These are phyloP conservation scores for Orbilia blumenaviensis DNA, from an alignment of 2,329 filamentous ascomycete species.

Conservation along the genomic window DNA sequence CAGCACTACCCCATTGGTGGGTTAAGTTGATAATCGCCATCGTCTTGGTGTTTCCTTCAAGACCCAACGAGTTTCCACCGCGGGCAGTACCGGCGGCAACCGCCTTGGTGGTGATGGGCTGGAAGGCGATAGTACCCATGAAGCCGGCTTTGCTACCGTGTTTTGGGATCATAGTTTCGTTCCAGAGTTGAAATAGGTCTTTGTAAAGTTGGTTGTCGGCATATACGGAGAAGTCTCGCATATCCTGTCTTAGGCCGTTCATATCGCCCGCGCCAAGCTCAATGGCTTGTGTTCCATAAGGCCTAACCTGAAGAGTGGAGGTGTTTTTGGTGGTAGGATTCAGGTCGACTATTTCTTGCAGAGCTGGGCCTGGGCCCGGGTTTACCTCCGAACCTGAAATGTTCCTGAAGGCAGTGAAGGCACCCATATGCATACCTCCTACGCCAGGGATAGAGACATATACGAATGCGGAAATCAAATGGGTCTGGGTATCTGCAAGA, in stretches of 20 bases:
- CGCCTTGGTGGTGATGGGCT: conserved; percentile 59
- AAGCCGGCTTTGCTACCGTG: conserved; percentile 36
- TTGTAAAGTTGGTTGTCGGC: conserved; percentile 24
- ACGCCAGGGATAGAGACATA: conserved; percentile 8
- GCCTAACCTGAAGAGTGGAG: conserved; percentile 14
- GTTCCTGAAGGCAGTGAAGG: conserved; percentile 47
- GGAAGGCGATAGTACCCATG: conserved; percentile 58
- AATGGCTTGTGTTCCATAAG: conserved; percentile 13
- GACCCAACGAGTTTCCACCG: conserved; percentile 59
- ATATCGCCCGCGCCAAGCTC: conserved; percentile 33
- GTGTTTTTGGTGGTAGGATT: neutral
- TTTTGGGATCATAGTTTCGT: neutral
- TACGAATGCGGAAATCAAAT: conserved; percentile 48
- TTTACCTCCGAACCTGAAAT: neutral
- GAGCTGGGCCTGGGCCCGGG: conserved; percentile 2
- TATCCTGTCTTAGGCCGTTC: conserved; percentile 31
- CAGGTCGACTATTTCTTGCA: conserved; percentile 20
- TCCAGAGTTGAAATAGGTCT: conserved; percentile 9
- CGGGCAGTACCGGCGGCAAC: conserved; percentile 56
- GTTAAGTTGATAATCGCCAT: conserved; percentile 49
- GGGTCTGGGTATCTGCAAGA: neutral
- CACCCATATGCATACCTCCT: conserved; percentile 31
- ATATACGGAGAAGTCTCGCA: conserved; percentile 39
- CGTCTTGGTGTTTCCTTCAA: conserved; percentile 53
- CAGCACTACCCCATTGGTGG: conserved; percentile 54